Conservation (phyloP, 2,329 filamentous ascomycete species). For the Claviceps paspali region DNA sequence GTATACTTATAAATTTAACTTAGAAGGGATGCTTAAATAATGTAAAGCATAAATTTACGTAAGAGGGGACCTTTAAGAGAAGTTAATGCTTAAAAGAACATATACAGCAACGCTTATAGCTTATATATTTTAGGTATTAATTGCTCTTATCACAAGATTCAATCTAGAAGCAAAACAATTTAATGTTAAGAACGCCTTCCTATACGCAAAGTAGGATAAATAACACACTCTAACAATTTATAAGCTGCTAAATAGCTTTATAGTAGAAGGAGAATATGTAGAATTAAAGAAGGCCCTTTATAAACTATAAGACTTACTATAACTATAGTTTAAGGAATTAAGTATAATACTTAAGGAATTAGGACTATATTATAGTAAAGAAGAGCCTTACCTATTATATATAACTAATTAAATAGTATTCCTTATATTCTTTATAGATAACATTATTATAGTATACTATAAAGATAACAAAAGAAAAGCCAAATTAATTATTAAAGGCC, state of each 20-base stretch:
- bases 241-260: background rate
- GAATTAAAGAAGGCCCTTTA: background rate
- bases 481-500: no score
- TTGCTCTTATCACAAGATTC: no score
- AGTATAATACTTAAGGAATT: background rate
- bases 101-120: background rate
- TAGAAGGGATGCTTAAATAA: no score
- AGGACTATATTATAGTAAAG: background rate
- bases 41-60: background rate
- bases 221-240: background rate
- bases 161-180: no score
- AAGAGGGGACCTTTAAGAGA: background rate
- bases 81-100: background rate
- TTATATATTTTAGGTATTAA: no score
- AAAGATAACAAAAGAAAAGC: no score
- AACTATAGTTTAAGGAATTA: background rate
- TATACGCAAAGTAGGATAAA: no score
- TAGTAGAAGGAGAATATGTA: background rate
- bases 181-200: no score
- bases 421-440: no score
- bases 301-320: no score
- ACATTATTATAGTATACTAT: no score
- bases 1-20: no score
- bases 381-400: background rate
- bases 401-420: background rate